Base-by-base conservation (phyloP, 2,329 filamentous ascomycete genomes). In the Fusarium brevicatenulatum region DNA sequence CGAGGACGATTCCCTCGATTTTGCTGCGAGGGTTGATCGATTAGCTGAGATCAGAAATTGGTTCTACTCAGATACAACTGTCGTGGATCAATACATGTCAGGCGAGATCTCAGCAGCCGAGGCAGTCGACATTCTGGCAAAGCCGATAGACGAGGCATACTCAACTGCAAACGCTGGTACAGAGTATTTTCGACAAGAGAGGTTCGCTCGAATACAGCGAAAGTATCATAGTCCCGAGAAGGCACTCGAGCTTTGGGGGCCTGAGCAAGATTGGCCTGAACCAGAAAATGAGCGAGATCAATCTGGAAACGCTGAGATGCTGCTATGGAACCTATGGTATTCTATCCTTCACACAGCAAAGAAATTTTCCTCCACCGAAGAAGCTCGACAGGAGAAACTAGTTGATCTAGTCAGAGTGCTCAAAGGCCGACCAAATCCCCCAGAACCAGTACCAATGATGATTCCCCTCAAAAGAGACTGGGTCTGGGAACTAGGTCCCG, bases 361-460 rank as follows among this genome's bases (percentile, higher is more conserved):
- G 28, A 36, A 46, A 0, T 37, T 56, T 0, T 16, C 19, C 1
- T 71, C 30, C 9, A 21, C 43, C 5, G 30, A 70, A 1, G 36
- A 39, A 2, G 0, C 16, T 5, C 43, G 32, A 2, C 67, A 70
- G 0, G 1, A 34, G 0, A 71, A 61, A 4, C 34, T 71, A 2
- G 43, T 67, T 0, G 4, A 56, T 12, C 8, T 70, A 0, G 11
- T 67, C 9, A 42, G 25, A 10, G 30, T 23, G 2, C 4, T 70
- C 9, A 70, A 70, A 43, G 43, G 13, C 0, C 49, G 50, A 2
- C 54, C 54, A 3, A 6, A 70, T 9, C 68, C 68, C 4, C 54
- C 61, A 5, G 23, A 15, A 2, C 68, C 67, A 5, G 67, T 36
- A 5, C 49, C 49, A 5, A 67, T 70, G 54, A 70, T 67, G 0